Evolutionary conservation across 164 flowering plant genomes (phyloP).

Genomic region (Saururus chinensis): DNA sequence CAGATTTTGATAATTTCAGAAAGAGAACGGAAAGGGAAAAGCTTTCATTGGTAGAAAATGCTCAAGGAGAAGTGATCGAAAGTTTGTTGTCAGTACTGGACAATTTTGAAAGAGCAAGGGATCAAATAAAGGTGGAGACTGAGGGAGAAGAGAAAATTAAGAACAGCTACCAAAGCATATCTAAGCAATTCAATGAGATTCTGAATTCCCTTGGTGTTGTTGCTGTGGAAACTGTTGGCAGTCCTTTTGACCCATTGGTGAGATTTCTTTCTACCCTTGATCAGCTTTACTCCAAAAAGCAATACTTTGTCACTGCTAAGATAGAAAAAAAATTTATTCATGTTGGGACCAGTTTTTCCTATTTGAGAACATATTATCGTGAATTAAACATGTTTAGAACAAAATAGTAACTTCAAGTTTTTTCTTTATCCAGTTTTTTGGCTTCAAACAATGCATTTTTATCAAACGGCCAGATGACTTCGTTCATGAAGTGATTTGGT

Average conservation of each 20-base stretch:
- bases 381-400: too few relatives aligned
- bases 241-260: conserved; percentile 85
- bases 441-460: too few relatives aligned
- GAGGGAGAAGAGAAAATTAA: conserved; percentile 80
- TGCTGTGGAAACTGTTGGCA: conserved; percentile 67
- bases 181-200: conserved; percentile 81
- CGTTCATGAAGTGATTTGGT: too few relatives aligned
- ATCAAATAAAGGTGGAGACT: conserved; percentile 67
- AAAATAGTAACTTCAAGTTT: too few relatives aligned
- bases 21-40: conserved; percentile 91
- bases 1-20: conserved; percentile 90
- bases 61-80: conserved; percentile 85
- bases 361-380: too few relatives aligned
- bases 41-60: conserved; percentile 58
- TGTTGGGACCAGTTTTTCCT: too few relatives aligned
- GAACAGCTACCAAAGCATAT: conserved; percentile 84
- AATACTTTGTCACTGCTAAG: too few relatives aligned
- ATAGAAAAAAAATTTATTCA: too few relatives aligned
- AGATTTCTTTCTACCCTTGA: conserved; percentile 19
- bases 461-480: too few relatives aligned
- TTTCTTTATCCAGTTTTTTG: too few relatives aligned
- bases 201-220: conserved; percentile 61
- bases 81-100: conserved; percentile 68
- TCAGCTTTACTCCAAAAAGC: background rate
- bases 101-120: conserved; percentile 90